Percentiles rank a stretch among this genome's conserved stretches.
These are phyloP conservation scores for Ilex asprella DNA, from an alignment of 257 asterid species.

Conservation along the genomic window DNA sequence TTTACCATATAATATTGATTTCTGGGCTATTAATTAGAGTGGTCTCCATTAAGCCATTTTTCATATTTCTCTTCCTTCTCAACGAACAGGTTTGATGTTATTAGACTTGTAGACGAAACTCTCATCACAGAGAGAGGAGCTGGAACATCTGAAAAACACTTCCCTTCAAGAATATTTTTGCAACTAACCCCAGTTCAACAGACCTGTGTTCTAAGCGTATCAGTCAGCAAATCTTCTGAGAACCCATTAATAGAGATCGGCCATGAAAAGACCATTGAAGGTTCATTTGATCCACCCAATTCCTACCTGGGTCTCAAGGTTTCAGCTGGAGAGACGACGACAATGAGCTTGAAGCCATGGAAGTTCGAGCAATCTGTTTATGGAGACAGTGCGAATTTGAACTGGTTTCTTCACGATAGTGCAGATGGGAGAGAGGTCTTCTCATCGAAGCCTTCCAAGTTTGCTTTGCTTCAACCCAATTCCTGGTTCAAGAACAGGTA, in stretches of 20 bases:
- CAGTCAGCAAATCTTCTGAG: constrained; percentile 68
- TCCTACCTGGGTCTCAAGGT: constrained; percentile 47
- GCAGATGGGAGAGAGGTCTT: constrained; percentile 73
- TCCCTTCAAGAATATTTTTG: constrained; percentile 70
- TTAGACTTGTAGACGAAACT: constrained; percentile 47
- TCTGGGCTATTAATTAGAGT: too few relatives aligned
- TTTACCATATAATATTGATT: too few relatives aligned
- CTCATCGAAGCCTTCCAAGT: constrained; percentile 75
- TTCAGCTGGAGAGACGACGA: constrained; percentile 51
- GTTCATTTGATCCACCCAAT: constrained; percentile 52
- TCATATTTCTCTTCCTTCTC: too few relatives aligned
- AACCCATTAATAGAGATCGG: constrained; percentile 56
- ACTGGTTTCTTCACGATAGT: constrained; percentile 77
- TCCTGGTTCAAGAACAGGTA: constrained; percentile 86
- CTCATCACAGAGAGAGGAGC: constrained; percentile 50
- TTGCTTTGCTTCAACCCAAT: constrained; percentile 51
- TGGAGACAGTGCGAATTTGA: constrained; percentile 46
- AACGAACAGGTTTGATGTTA: constrained; percentile 55
- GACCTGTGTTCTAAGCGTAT: constrained; percentile 49
- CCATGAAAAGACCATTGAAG: constrained; percentile 52
- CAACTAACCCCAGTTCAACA: constrained; percentile 62
- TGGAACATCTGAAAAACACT: constrained; percentile 38
- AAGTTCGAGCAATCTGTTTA: constrained; percentile 76
- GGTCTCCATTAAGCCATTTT: too few relatives aligned
- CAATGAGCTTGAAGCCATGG: constrained; percentile 69